These are phyloP conservation scores for Acanthamoeba sp. DNA, from an alignment of 208 protist species.

Conservation along the genomic window DNA sequence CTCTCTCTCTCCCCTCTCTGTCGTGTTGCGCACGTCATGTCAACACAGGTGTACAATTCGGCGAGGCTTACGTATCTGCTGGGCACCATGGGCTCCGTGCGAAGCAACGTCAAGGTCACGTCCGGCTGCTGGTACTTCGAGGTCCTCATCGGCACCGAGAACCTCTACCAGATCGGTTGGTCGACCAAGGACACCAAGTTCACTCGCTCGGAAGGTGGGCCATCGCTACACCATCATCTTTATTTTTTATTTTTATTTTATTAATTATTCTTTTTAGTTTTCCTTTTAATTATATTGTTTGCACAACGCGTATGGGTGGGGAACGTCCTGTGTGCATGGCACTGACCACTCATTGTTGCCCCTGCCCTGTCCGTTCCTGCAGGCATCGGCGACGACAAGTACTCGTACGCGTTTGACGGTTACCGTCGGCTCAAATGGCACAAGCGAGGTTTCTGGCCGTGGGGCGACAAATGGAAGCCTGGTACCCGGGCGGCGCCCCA, in stretches of 20 bases:
- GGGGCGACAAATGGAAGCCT: conserved; percentile 27
- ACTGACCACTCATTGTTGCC: too few species aligned
- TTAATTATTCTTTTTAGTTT: too few species aligned
- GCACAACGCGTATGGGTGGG: too few species aligned
- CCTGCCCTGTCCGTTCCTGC: neutral
- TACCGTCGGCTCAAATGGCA: conserved; percentile 60
- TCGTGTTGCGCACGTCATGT: neutral
- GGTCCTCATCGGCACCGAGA: conserved; percentile 18
- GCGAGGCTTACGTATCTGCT: conserved; percentile 32
- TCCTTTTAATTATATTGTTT: too few species aligned
- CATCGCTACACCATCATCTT: neutral
- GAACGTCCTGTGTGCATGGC: too few species aligned
- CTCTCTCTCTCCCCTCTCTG: too few species aligned
- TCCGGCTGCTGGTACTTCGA: conserved; percentile 62
- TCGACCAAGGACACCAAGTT: conserved; percentile 29
- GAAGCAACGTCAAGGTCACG: conserved; percentile 58
- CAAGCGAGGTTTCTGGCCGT: conserved; percentile 1
- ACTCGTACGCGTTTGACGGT: conserved; percentile 52
- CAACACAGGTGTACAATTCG: neutral
- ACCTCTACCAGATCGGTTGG: conserved; percentile 57
- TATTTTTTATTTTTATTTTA: too few species aligned
- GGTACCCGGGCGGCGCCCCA: neutral
- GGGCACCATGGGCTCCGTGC: conserved; percentile 61
- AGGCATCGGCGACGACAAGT: conserved; percentile 55
- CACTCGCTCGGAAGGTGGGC: conserved; percentile 30